A percentile compares a stretch with the other conserved stretches of the same genome.
Conservation (phyloP, 2,329 filamentous ascomycete species). For the Lasiodiplodia sp. region DNA sequence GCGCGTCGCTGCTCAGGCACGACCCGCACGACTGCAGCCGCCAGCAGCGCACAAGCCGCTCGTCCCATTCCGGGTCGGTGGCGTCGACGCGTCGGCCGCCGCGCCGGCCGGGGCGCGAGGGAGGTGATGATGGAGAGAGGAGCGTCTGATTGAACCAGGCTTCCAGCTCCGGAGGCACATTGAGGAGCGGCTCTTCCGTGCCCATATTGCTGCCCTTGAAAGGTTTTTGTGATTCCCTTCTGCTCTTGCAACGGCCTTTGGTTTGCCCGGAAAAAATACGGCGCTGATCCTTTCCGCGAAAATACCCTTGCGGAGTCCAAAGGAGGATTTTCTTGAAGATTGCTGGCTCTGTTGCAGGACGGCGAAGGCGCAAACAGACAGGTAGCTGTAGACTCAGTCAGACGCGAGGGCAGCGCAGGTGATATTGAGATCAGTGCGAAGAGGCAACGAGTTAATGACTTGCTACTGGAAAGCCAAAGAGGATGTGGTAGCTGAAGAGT, state of each 20-base stretch:
- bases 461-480: background rate
- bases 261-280: background rate
- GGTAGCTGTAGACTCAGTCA: background rate
- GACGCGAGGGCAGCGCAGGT: background rate
- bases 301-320: background rate
- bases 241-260: background rate
- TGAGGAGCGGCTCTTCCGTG: background rate
- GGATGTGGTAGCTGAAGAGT: background rate
- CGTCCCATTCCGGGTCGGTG: constrained; percentile 17
- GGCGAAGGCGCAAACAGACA: background rate
- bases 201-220: background rate
- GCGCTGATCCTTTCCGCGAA: background rate
- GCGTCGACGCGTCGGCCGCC: background rate
- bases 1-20: constrained; percentile 36
- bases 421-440: background rate
- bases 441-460: background rate
- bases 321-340: background rate
- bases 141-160: constrained; percentile 1
- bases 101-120: background rate
- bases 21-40: constrained; percentile 40
- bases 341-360: background rate
- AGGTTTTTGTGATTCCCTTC: background rate
- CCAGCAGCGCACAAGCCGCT: constrained; percentile 40
- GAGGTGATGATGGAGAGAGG: background rate
- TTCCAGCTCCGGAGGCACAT: background rate